Evolutionary conservation across 139 green algal species (phyloP), one percentile per base, ranked within the genome.

Genomic region (Chlorella sp.): DNA sequence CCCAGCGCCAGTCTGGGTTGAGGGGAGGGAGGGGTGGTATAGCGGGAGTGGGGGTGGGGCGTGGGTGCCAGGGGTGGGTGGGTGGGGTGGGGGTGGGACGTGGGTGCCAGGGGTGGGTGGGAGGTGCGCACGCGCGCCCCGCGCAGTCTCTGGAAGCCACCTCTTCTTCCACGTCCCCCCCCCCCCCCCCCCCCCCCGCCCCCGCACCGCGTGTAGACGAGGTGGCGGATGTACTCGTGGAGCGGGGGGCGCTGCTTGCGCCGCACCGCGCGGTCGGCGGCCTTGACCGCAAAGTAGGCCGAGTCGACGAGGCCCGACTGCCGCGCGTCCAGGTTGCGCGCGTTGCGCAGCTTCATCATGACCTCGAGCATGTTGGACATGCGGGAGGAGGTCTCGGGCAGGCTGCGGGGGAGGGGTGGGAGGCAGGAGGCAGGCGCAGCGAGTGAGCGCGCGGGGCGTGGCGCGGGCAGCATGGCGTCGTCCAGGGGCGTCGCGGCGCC

Each of bases 181-280:
- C 17, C 46, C 46, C 46, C 46, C 46, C 46, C 46, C 46, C 46
- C 14, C 46, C 46, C 46, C 17, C 46, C 46, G 14, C 17, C 46
- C 14, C 46, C 46, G 17, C 46, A 55, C 53, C 82, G 38, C n/a
- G 85, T 77, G 58, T 92, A 94, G 11, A 98, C 85, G 19, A 98
- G 87, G 82, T 97, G 86, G 27, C 93, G 88, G 60, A 98, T 94
- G 88, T 95, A 98, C 80, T 95, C 89, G 53, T 97, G 92, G 51
- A 91, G 14, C 2, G 87, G 86, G 36, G 83, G 76, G 36, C 83
- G 84, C n/a, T 76, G 48, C 63, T 92, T 91, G 27, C 60, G 71
- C 15, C 74, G 41, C 21, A 56, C 45, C 1, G 71, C 80, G 12
- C 42, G 41, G 71, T 77, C 58, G 11, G 56, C 58, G 12, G 71